phyloP scores from a whole-genome alignment of 2,329 filamentous ascomycete genomes.

The Hymenoscyphus albidus region DNA sequence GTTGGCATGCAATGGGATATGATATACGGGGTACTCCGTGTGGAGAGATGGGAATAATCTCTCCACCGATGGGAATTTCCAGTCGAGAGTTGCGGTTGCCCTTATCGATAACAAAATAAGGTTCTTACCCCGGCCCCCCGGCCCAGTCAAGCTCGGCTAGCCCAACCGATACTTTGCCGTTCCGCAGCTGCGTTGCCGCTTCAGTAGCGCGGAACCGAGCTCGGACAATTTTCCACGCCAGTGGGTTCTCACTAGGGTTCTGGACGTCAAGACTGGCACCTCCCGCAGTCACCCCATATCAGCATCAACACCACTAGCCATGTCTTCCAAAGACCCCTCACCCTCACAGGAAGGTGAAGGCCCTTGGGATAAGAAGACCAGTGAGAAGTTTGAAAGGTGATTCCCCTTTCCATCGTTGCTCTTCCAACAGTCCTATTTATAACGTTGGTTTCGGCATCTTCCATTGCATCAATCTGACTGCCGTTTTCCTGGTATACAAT shows the following conservation, averaged over 20 bases:
- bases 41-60: background rate
- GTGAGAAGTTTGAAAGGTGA: slow-evolving; percentile 62
- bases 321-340: slow-evolving; percentile 33
- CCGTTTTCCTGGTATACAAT: background rate
- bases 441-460: background rate
- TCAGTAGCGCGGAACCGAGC: background rate
- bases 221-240: background rate
- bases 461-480: background rate
- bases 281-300: background rate
- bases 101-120: slow-evolving; percentile 10
- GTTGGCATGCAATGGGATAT: background rate
- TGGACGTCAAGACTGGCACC: background rate
- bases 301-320: slow-evolving; percentile 12
- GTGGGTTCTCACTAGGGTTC: background rate
- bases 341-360: slow-evolving; percentile 25
- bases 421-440: background rate
- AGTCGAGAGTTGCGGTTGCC: background rate
- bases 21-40: background rate
- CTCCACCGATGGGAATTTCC: background rate
- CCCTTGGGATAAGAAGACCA: slow-evolving; percentile 57
- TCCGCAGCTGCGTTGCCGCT: background rate
- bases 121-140: background rate
- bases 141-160: background rate
- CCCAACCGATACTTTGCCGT: slow-evolving; percentile 5
- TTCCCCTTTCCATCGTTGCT: slow-evolving; percentile 20